Evolutionary conservation across 2,329 filamentous ascomycete genomes (phyloP).

Genomic region (Helicocarpus griseus): DNA sequence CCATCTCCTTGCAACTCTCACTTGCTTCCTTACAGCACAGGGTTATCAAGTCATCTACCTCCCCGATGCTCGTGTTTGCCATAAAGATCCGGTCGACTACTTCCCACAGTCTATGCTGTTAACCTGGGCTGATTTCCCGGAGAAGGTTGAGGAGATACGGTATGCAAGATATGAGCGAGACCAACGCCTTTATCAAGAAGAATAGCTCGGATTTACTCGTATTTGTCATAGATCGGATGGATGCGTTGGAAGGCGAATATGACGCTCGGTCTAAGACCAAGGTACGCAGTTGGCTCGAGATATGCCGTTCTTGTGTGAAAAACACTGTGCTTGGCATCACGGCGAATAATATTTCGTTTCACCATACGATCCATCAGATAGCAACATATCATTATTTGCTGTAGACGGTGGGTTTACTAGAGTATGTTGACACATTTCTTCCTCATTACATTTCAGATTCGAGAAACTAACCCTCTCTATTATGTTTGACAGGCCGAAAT

Average conservation of each 20-base stretch:
- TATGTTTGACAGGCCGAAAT: background rate
- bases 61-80: background rate
- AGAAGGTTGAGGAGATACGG: background rate
- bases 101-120: background rate
- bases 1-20: background rate
- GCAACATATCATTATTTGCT: background rate
- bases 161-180: background rate
- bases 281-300: background rate
- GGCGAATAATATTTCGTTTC: background rate
- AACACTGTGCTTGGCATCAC: background rate
- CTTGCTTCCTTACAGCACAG: background rate
- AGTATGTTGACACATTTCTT: background rate
- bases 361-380: background rate
- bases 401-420: background rate
- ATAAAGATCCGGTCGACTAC: background rate
- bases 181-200: background rate
- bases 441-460: background rate
- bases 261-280: background rate
- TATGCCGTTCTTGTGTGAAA: background rate
- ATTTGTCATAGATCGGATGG: background rate
- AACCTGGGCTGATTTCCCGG: background rate
- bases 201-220: background rate
- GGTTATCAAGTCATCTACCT: background rate
- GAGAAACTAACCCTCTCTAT: background rate
- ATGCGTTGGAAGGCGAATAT: background rate